phyloP scores from a whole-genome alignment of 768 basidiomycete species.

The Pleurotus sapidus region DNA sequence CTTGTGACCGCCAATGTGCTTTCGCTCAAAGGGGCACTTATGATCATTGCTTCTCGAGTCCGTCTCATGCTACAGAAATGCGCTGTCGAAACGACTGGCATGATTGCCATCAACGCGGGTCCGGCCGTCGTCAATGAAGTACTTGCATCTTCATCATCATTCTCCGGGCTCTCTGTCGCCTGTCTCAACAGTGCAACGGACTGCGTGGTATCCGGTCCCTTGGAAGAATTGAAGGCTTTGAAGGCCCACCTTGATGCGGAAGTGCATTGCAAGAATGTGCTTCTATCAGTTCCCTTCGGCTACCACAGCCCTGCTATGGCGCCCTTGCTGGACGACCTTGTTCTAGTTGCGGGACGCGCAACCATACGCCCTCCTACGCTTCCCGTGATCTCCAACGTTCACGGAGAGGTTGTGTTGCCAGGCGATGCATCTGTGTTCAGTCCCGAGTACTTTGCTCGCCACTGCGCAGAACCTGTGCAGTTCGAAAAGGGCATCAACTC shows the following conservation, averaged over 20 bases:
- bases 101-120: conserved; percentile 54
- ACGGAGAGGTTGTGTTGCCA: conserved; percentile 47
- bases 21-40: conserved; percentile 52
- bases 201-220: conserved; percentile 58
- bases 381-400: conserved; percentile 61
- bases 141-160: conserved; percentile 28
- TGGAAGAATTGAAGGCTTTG: conserved; percentile 38
- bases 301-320: conserved; percentile 69
- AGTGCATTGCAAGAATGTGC: conserved; percentile 33
- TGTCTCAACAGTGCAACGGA: conserved; percentile 62
- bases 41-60: conserved; percentile 54
- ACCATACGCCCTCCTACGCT: conserved; percentile 46
- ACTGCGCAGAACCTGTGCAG: conserved; percentile 56
- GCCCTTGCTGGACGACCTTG: conserved; percentile 51
- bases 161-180: conserved; percentile 43
- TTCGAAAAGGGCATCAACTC: conserved; percentile 51
- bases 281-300: conserved; percentile 56
- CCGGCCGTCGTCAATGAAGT: conserved; percentile 28
- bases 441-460: conserved; percentile 52
- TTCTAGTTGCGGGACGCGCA: conserved; percentile 31
- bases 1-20: conserved; percentile 62
- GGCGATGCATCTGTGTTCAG: conserved; percentile 49
- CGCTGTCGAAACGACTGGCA: conserved; percentile 42
- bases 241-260: conserved; percentile 34
- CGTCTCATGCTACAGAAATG: conserved; percentile 55